Conservation (phyloP, 805 yeast genomes). For the Debaryomyces tyrocola region DNA sequence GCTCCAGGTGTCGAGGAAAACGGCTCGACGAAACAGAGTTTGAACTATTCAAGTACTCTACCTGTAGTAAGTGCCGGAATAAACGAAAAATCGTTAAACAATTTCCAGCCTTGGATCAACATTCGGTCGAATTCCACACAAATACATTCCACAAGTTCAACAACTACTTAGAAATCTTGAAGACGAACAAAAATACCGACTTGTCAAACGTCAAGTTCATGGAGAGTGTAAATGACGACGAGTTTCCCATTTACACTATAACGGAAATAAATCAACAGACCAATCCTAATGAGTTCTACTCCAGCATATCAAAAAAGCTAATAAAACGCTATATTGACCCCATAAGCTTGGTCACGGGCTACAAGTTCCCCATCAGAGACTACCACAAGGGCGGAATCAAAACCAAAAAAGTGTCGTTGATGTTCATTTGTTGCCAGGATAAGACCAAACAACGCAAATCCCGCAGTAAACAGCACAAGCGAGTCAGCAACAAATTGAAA, state of each 20-base stretch:
- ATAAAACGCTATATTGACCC: constrained; percentile 3
- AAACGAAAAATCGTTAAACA: constrained; percentile 3
- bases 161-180: not conserved
- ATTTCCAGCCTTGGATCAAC: not conserved
- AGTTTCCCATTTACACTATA: constrained; percentile 1
- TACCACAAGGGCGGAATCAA: constrained; percentile 7
- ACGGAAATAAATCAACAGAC: not conserved
- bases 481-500: constrained; percentile 2
- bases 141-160: constrained; percentile 1
- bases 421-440: constrained; percentile 7
- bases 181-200: constrained; percentile 1
- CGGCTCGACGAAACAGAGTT: constrained; percentile 4
- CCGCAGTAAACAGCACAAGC: constrained; percentile 4
- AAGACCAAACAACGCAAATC: constrained; percentile 7
- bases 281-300: constrained; percentile 3
- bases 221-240: constrained; percentile 1
- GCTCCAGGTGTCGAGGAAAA: constrained; percentile 7
- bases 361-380: constrained; percentile 7
- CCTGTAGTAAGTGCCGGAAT: constrained; percentile 6
- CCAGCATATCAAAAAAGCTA: constrained; percentile 2
- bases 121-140: not conserved
- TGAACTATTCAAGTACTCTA: constrained; percentile 4
- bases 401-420: constrained; percentile 5
- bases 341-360: constrained; percentile 4
- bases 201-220: constrained; percentile 1